Base-by-base conservation (phyloP, 2,329 filamentous ascomycete genomes). In the Acephala macrosclerotiorum region DNA sequence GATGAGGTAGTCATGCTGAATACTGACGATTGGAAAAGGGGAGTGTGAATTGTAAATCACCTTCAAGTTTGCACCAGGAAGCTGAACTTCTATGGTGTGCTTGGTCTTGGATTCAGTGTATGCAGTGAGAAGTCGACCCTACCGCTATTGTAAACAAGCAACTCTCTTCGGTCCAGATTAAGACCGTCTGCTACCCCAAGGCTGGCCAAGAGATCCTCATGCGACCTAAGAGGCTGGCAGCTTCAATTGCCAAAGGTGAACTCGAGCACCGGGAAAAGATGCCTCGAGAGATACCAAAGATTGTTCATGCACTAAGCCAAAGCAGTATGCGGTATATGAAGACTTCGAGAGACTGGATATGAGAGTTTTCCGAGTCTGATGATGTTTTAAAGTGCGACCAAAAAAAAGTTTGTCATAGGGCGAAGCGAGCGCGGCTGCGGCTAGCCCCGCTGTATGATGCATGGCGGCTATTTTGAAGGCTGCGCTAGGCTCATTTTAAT, bases 1-100 rank as follows among this genome's bases (percentile, higher is more conserved):
- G 47, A 22, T 40, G 45, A 38, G n/a, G 29, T 45, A 35, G 49
- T 42, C 65, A 66, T 66, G 36, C 29, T 61, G 60, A 33, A 55
- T 49, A 25, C 29, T 26, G 45, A 38, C 1, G 14, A 25, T 33
- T 26, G 29, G 58, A 53, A 53, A 26, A 20, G 45, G 16, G 29
- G 11, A 35, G 11, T 60, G 26, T 6, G 22, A 45, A 26, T n/a
- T 61, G 25, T n/a, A 49, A n/a, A 40, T 53, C 49, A 29, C 49
- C 8, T 29, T 14, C 49, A 53, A n/a, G 49, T 29, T 53, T 53
- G 49, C 49, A 22, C n/a, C 2, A 29, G 11, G 18, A 33, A 29
- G 22, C 49, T 33, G 49, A 12, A 29, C 25, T 33, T 53, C 14
- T 11, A 29, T 11, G 11, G 20, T n/a, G n/a, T 49, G 45, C 45